phyloP scores from a whole-genome alignment of 176 grass and related monocot species.

The Cocos nucifera region DNA sequence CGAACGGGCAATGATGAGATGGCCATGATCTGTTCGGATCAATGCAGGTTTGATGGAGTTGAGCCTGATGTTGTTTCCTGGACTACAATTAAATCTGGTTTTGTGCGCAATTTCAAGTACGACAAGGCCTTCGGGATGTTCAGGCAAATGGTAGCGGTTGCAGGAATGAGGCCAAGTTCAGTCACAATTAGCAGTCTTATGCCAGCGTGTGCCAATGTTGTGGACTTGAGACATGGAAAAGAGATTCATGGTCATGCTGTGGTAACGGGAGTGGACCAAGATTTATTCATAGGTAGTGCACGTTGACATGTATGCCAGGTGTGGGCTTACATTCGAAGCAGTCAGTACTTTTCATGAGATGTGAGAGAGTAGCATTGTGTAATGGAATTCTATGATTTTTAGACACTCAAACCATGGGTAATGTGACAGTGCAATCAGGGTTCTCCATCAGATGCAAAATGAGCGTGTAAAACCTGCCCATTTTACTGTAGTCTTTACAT shows the following conservation, averaged over 20 bases:
- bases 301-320: too few species aligned
- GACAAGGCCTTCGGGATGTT: conserved; percentile 31
- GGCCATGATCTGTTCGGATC: conserved; percentile 24
- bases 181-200: conserved; percentile 42
- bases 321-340: too few species aligned
- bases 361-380: conserved; percentile 33
- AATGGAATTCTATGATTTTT: conserved; percentile 72
- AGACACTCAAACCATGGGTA: conserved; percentile 45
- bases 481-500: conserved; percentile 47
- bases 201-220: conserved; percentile 45
- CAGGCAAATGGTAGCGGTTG: conserved; percentile 22
- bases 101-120: conserved; percentile 44
- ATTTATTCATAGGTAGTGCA: too few species aligned
- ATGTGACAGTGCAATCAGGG: conserved; percentile 31
- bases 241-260: conserved; percentile 48
- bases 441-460: conserved; percentile 31
- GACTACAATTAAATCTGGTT: conserved; percentile 39
- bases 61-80: conserved; percentile 49
- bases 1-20: conserved; percentile 21
- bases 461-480: conserved; percentile 21
- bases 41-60: conserved; percentile 37
- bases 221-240: conserved; percentile 44
- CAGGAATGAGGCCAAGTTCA: conserved; percentile 26
- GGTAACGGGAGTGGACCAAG: not conserved
- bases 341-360: conserved; percentile 2